Conservation (phyloP, 169 alveolate species). For the Eimeria necatrix region DNA sequence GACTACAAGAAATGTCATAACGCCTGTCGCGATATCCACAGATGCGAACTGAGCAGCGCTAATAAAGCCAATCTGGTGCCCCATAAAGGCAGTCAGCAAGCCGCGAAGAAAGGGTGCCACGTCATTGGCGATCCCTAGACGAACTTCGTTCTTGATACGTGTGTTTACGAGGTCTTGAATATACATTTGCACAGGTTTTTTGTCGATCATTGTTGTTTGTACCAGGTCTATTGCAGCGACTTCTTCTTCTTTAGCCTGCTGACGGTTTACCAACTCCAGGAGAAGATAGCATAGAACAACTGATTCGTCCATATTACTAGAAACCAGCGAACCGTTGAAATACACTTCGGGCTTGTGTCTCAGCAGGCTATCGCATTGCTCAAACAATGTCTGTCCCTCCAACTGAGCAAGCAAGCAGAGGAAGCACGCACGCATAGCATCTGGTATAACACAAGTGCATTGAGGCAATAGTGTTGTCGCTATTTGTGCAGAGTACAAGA, state of each 20-base stretch:
- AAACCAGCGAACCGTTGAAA: conserved; percentile 22
- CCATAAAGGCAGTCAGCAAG: conserved; percentile 24
- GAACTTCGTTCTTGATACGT: conserved; percentile 21
- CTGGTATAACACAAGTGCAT: too few relatives aligned
- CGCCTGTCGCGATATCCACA: conserved; percentile 60
- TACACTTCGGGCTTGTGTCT: conserved; percentile 27
- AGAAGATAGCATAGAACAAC: conserved; percentile 33
- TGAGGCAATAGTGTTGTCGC: too few relatives aligned
- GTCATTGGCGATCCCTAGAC: neutral
- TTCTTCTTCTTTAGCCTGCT: conserved; percentile 13
- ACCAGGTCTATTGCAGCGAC: conserved; percentile 16
- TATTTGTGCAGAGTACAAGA: neutral
- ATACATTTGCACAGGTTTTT: conserved; percentile 18
- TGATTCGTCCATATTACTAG: conserved; percentile 26
- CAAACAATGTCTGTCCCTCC: conserved; percentile 32
- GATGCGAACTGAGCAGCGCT: conserved; percentile 58
- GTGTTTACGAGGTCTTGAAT: conserved; percentile 40
- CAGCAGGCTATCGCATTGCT: neutral
- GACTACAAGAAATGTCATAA: neutral
- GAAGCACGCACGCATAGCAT: neutral
- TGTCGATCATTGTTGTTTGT: neutral
- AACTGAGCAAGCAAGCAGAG: conserved; percentile 7
- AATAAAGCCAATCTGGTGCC: conserved; percentile 53
- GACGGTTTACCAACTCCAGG: neutral
- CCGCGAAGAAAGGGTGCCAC: conserved; percentile 45